Conservation (phyloP, 805 yeast genomes). For the Starmerella cellae region DNA sequence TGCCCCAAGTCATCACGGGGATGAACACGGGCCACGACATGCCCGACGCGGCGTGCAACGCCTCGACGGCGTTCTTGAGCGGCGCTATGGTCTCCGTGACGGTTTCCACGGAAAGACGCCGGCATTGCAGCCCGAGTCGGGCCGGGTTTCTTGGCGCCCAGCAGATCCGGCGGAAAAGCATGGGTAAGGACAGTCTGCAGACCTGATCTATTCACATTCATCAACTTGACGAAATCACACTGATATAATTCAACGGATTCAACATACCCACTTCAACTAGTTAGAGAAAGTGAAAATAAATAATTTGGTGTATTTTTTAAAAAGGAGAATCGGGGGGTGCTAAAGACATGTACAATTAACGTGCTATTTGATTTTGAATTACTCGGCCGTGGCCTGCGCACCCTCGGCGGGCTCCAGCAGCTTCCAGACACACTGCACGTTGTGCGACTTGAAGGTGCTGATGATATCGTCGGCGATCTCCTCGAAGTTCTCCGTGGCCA, state of each 20-base stretch:
- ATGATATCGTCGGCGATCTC: constrained; percentile 67
- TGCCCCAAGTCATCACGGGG: constrained; percentile 54
- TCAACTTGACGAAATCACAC: no score
- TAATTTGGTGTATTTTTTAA: no score
- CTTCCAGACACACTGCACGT: constrained; percentile 67
- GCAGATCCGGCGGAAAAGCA: not conserved
- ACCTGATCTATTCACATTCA: no score
- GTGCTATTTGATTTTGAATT: no score
- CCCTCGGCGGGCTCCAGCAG: constrained; percentile 75
- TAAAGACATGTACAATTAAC: no score
- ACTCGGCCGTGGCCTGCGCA: no score
- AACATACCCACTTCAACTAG: no score
- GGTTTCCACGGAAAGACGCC: constrained; percentile 12
- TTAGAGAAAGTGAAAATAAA: no score
- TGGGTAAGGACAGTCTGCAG: not conserved
- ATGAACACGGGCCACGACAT: constrained; percentile 76
- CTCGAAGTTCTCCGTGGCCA: constrained; percentile 82
- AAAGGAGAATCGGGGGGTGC: no score
- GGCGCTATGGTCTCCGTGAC: constrained; percentile 17
- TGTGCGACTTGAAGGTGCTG: constrained; percentile 48
- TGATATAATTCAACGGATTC: no score
- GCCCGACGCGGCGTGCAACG: constrained; percentile 29
- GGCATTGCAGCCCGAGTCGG: not conserved
- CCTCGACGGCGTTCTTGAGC: constrained; percentile 15
- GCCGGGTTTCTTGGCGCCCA: not conserved